Percentiles rank a stretch among this genome's conserved stretches.
phyloP scores from a whole-genome alignment of 1,139 yeast species.

The Magnusiomyces suaveolens region DNA sequence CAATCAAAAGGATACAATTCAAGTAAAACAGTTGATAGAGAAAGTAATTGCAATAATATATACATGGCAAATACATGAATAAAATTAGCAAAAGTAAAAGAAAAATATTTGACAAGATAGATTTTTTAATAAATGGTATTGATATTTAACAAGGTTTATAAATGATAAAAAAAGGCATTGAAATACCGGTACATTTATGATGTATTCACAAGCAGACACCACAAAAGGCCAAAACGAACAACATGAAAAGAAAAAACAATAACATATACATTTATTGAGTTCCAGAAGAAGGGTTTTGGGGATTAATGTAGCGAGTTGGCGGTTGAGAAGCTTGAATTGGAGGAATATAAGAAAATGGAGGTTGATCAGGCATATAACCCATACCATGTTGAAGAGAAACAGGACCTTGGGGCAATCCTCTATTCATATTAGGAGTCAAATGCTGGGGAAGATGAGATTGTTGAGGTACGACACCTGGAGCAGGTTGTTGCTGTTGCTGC shows the following conservation, averaged over 20 bases:
- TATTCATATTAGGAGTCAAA: background rate
- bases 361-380: slow-evolving; percentile 5
- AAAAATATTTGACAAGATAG: too few relatives aligned
- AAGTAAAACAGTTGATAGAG: too few relatives aligned
- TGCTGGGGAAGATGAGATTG: slow-evolving; percentile 1
- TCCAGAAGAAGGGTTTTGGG: slow-evolving; percentile 4
- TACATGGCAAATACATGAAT: too few relatives aligned
- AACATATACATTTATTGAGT: background rate
- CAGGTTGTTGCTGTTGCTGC: background rate
- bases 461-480: background rate
- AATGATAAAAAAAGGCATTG: too few relatives aligned
- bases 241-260: background rate
- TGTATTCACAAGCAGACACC: too few relatives aligned
- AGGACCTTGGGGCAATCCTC: slow-evolving; percentile 4
- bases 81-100: too few relatives aligned
- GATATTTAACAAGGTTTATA: too few relatives aligned
- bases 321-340: slow-evolving; percentile 1
- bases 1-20: too few relatives aligned
- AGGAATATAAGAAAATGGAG: slow-evolving; percentile 3
- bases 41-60: too few relatives aligned
- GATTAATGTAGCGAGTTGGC: background rate
- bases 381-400: slow-evolving; percentile 5
- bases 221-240: too few relatives aligned
- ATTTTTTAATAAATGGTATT: too few relatives aligned
- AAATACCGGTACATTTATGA: too few relatives aligned